phyloP scores from a whole-genome alignment of 2,329 filamentous ascomycete genomes.

The Aspergillus sp. region DNA sequence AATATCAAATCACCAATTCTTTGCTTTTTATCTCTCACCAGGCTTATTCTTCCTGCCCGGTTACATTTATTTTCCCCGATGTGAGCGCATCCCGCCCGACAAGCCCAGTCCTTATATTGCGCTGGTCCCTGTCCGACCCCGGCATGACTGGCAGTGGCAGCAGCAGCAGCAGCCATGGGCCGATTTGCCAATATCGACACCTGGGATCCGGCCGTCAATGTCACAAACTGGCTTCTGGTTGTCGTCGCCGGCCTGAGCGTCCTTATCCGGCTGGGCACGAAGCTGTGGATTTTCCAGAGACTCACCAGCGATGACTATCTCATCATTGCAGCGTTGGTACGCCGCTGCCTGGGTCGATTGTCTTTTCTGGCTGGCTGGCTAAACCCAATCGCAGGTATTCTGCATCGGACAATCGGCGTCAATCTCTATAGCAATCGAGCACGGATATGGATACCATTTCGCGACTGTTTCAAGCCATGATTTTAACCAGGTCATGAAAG shows the following conservation, averaged over 20 bases:
- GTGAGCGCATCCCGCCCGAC: not conserved
- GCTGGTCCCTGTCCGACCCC: too few relatives aligned
- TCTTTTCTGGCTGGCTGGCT: too few relatives aligned
- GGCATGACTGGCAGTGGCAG: not conserved
- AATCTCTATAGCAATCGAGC: not conserved
- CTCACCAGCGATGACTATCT: not conserved
- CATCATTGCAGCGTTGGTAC: not conserved
- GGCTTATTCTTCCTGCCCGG: too few relatives aligned
- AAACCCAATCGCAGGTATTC: not conserved
- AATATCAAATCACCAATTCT: too few relatives aligned
- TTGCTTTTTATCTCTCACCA: too few relatives aligned
- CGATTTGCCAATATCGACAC: slow-evolving; percentile 21
- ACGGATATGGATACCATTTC: not conserved
- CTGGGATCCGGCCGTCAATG: slow-evolving; percentile 22
- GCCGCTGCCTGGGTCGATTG: too few relatives aligned
- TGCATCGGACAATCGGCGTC: not conserved
- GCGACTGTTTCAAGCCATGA: not conserved
- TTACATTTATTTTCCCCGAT: not conserved
- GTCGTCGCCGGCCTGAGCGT: not conserved
- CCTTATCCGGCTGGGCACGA: not conserved
- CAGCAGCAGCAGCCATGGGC: not conserved
- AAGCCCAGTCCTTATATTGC: too few relatives aligned
- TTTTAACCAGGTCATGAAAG: not conserved
- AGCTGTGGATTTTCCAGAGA: not conserved
- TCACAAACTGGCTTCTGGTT: slow-evolving; percentile 23